phyloP scores from a whole-genome alignment of 768 basidiomycete species.

The Trametes cinnabarina region DNA sequence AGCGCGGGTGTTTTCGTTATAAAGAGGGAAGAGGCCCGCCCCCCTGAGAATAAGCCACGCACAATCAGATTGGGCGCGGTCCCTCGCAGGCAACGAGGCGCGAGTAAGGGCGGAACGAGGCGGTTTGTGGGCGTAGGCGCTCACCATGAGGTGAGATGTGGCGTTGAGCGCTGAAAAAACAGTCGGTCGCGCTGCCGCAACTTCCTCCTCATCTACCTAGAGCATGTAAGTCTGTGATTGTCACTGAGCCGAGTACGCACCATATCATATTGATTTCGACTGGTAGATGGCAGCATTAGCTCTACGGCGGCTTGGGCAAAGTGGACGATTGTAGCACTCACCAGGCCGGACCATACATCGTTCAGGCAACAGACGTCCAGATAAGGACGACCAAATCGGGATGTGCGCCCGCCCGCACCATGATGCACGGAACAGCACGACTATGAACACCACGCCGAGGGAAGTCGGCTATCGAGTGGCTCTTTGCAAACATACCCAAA shows the following conservation, averaged over 20 bases:
- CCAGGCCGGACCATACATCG: not conserved
- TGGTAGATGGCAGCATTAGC: no score
- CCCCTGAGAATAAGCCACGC: not conserved
- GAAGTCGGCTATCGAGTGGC: not conserved
- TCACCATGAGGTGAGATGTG: not conserved
- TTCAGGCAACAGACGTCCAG: not conserved
- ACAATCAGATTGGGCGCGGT: conserved; percentile 7
- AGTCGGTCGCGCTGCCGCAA: no score
- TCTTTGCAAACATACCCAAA: not conserved
- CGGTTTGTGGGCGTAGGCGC: conserved; percentile 14
- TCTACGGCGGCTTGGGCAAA: no score
- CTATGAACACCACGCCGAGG: not conserved
- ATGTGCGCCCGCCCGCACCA: not conserved
- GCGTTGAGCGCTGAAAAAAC: not conserved
- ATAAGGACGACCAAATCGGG: not conserved
- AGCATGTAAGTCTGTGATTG: no score
- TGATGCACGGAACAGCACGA: no score
- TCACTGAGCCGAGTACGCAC: no score
- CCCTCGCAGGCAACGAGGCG: conserved; percentile 9
- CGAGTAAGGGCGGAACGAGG: conserved; percentile 9
- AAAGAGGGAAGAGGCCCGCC: not conserved
- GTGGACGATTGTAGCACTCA: not conserved
- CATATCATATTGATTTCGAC: no score
- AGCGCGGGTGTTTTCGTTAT: conserved; percentile 1
- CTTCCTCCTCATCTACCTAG: no score